Evolutionary conservation across 148 eudicot genomes (phyloP), one percentile per base, ranked within the genome.

Genomic region (Nepenthes gracilis): DNA sequence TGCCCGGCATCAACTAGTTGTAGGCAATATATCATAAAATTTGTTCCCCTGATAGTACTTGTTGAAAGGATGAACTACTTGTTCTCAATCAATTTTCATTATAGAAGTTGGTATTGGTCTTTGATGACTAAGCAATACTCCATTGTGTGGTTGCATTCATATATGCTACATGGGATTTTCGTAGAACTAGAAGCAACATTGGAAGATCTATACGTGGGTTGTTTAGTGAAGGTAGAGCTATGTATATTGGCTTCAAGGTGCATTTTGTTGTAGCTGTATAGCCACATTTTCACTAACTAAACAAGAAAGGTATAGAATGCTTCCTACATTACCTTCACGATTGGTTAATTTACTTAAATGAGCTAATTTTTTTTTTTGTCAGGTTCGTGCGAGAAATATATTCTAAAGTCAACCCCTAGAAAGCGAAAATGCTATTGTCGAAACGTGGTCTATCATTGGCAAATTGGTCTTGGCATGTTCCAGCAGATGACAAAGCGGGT

Each of bases 401-500:
- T 83, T 58, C 66, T 88, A 38, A 92, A 92, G 75, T 86, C 90
- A 43, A 93, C 93, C 14, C 75, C 97, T 11, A 90, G 93, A 9
- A 85, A 92, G 81, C 80, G 97, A 73, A 75, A 73, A 52, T 94
- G 99, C 72, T 89, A 94, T 74, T 94, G 99, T 64, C 84, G 99
- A 55, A 94, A 94, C 65, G 99, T 89, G 72, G 95, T 94, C 59
- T 83, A 94, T 70, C 97, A 94, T 81, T 81, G 78, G 61, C 99
- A 94, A 82, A 94, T 94, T 68, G 99, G 99, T 63, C 97, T 90
- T 4, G 99, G 99, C 64, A 93, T 93, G 99, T 94, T 86, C 82
- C 99, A 94, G 80, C 97, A 94, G 77, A 84, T 89, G 71, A 89
- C 99, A 1, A 95, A 94, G 78, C 95, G 89, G 95, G 99, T 93